A percentile compares a stretch with the other conserved stretches of the same genome.
These are phyloP conservation scores for Lasiosphaeria hispida DNA, from an alignment of 495 filamentous ascomycete genomes.

Conservation along the genomic window DNA sequence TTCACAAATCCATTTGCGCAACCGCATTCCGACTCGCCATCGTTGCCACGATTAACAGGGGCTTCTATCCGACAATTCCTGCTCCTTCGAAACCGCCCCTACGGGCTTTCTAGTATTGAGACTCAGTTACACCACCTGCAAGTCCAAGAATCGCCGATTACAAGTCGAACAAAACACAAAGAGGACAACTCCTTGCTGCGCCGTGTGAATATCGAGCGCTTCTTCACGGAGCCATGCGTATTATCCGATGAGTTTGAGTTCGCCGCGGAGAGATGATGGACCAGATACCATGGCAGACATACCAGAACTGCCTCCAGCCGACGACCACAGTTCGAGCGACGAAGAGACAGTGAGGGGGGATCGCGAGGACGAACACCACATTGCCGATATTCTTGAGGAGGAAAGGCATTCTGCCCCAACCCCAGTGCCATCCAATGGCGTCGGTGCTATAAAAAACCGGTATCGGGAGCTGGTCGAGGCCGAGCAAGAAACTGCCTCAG, in stretches of 20 bases:
- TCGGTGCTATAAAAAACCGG: conserved; percentile 41
- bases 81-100: neutral
- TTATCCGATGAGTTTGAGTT: conserved; percentile 51
- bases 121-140: neutral
- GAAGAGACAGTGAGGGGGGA: conserved; percentile 46
- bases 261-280: conserved; percentile 47
- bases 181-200: neutral
- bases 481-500: conserved; percentile 41
- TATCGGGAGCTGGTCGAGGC: conserved; percentile 46
- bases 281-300: conserved; percentile 41
- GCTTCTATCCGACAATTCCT: no score
- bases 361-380: conserved; percentile 34
- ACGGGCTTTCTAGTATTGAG: no score
- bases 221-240: conserved; percentile 34
- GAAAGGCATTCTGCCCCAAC: conserved; percentile 30
- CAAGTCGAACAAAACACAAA: neutral
- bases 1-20: no score
- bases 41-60: neutral
- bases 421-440: conserved; percentile 25
- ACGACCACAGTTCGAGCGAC: conserved; percentile 40
- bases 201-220: neutral
- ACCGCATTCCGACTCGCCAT: no score
- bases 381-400: conserved; percentile 41
- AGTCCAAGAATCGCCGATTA: neutral
- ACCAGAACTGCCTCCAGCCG: conserved; percentile 35